Percentiles rank a stretch among this genome's conserved stretches.
These are phyloP conservation scores for Stevia rebaudiana DNA, from an alignment of 140 eudicot genomes.

Conservation along the genomic window DNA sequence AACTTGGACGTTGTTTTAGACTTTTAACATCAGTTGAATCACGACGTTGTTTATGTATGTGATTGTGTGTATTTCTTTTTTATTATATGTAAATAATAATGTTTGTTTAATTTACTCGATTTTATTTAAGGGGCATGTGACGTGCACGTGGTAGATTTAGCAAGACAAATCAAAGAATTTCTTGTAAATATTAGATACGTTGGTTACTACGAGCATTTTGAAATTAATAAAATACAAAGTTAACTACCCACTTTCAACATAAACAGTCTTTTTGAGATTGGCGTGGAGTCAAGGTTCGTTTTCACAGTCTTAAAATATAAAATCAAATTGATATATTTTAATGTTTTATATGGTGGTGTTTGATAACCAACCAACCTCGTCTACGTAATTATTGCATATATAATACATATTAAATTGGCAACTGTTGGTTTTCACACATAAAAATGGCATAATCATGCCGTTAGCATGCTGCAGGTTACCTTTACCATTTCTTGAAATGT, in stretches of 20 bases:
- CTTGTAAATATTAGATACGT: not conserved
- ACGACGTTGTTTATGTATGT: no score
- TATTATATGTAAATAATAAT: no score
- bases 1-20: no score
- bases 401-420: no score
- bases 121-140: not conserved
- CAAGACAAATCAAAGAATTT: not conserved
- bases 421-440: not conserved
- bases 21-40: no score
- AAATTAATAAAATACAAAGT: not conserved
- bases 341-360: conserved; percentile 2
- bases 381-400: not conserved
- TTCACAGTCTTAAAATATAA: not conserved
- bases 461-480: no score
- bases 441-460: conserved; percentile 13
- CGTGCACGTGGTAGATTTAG: not conserved
- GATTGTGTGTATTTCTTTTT: no score
- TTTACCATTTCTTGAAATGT: no score
- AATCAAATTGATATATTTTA: not conserved
- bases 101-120: no score
- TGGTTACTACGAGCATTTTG: not conserved
- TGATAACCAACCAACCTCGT: conserved; percentile 31
- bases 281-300: conserved; percentile 15
- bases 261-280: not conserved
- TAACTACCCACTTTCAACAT: not conserved